Evolutionary conservation across 495 filamentous ascomycete species (phyloP), one percentile per base, ranked within the genome.

Genomic region (Podospora didyma): DNA sequence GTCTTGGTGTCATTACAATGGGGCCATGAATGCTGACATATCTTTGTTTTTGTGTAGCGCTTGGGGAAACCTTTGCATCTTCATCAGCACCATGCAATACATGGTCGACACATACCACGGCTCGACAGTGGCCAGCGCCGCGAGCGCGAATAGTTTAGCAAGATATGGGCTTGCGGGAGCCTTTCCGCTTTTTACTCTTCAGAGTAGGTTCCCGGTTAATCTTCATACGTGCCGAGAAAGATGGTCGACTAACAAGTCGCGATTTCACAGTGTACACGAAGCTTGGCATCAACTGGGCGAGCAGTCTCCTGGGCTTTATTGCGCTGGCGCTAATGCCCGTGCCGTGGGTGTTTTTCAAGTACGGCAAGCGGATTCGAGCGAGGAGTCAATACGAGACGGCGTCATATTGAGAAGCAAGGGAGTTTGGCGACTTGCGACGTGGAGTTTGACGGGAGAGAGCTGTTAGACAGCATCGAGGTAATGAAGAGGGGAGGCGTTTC

Each of bases 141-240:
- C 82, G 23, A 83, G 82, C 7, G 84, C 85, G 1, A 87, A 88
- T 54, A 82, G 84, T 10, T 67, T 91, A 23, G 69, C 83, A 3
- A 75, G 88, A 28, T 90, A 90, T 59, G 62, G 69, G 0, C 57
- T 87, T 19, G 85, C 80, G 1, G 82, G 82, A 19, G 81, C 74
- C 2, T 90, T 89, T 62, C 88, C 88, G 6, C 75, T 91, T 0
- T 86, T 87, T 56, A 81, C 81, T 3, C 61, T 82, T 12, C 76
- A 79, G 54, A 83, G 81, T 83, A 61, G 68, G 77, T 71, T 2
- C 20, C 14, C 44, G 46, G n/a, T 19, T 16, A n/a, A 12, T 37
- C 2, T 23, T 1, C 23, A 2, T 46, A 12, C 35, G 58, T 31
- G 1, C 31, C 0, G 50, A 21, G 19, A 14, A 6, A 26, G 42